Evolutionary conservation across 371 early-diverging fungal species (phyloP).

Genomic region (Lichtheimia ramosa): DNA sequence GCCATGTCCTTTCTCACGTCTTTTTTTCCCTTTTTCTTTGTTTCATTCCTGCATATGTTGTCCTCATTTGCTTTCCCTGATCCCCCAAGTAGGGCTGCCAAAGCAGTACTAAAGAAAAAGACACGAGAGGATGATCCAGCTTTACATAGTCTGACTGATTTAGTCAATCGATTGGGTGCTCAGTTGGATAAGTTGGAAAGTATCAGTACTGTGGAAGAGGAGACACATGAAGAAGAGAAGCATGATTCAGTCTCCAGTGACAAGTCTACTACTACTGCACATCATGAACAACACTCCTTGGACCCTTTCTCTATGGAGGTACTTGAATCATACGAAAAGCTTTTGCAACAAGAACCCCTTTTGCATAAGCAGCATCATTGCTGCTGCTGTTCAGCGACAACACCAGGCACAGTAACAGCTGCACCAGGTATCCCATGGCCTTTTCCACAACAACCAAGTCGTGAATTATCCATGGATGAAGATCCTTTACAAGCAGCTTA

Average conservation of each 20-base stretch:
- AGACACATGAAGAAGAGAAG: too few species aligned
- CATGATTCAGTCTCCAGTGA: background rate
- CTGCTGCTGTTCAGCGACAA: constrained; percentile 8
- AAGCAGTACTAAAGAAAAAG: background rate
- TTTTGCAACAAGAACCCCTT: constrained; percentile 22
- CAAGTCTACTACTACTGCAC: background rate
- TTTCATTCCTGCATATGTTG: constrained; percentile 4
- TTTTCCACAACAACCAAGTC: constrained; percentile 8
- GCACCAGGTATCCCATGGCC: constrained; percentile 17
- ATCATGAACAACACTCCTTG: constrained; percentile 10
- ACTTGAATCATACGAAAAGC: constrained; percentile 25
- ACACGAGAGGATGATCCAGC: background rate
- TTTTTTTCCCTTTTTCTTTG: constrained; percentile 3
- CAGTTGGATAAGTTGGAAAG: constrained; percentile 28
- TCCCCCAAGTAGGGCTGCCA: background rate
- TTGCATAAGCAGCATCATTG: constrained; percentile 3
- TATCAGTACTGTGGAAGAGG: background rate
- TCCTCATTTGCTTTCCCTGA: constrained; percentile 16
- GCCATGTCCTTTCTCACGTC: background rate
- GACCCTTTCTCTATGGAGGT: constrained; percentile 36
- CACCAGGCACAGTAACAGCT: constrained; percentile 7
- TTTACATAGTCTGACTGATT: background rate
- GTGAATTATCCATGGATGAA: background rate
- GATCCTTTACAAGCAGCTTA: constrained; percentile 20
- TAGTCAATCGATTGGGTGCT: constrained; percentile 24